A percentile compares a stretch with the other conserved stretches of the same genome.
Evolutionary conservation across 306 rosid genomes (phyloP).

Genomic region (Oemleria cerasiformis): DNA sequence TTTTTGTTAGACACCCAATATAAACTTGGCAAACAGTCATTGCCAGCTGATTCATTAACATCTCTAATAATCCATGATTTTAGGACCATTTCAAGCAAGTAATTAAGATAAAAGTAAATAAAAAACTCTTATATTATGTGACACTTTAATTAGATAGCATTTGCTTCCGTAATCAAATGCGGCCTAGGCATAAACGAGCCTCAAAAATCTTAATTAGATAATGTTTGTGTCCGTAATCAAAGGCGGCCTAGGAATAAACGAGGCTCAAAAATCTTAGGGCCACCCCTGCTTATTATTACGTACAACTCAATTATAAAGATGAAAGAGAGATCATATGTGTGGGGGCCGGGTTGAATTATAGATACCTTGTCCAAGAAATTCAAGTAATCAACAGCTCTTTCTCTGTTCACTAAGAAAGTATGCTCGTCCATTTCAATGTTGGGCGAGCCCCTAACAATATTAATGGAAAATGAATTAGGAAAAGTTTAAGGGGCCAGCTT

Average conservation of each 20-base stretch:
- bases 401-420: slow-evolving; percentile 80
- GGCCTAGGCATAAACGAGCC: too few species aligned
- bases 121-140: too few species aligned
- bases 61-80: not conserved
- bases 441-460: slow-evolving; percentile 64
- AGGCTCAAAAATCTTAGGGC: too few species aligned
- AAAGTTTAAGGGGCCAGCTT: not conserved
- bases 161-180: too few species aligned
- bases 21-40: not conserved
- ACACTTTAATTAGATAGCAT: too few species aligned
- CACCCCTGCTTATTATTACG: not conserved
- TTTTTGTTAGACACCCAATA: too few species aligned
- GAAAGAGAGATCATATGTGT: not conserved
- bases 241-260: too few species aligned
- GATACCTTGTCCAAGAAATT: slow-evolving; percentile 84
- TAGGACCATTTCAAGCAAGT: slow-evolving; percentile 1
- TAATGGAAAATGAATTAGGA: too few species aligned
- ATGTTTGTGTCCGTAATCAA: too few species aligned
- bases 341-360: not conserved
- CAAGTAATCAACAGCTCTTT: slow-evolving; percentile 91
- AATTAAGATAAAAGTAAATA: not conserved
- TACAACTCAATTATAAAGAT: not conserved
- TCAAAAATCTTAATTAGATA: too few species aligned
- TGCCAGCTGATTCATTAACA: slow-evolving; percentile 13
- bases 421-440: slow-evolving; percentile 96